Evolutionary conservation across 208 protist genomes (phyloP).

Genomic region (Crithidia brevicula): DNA sequence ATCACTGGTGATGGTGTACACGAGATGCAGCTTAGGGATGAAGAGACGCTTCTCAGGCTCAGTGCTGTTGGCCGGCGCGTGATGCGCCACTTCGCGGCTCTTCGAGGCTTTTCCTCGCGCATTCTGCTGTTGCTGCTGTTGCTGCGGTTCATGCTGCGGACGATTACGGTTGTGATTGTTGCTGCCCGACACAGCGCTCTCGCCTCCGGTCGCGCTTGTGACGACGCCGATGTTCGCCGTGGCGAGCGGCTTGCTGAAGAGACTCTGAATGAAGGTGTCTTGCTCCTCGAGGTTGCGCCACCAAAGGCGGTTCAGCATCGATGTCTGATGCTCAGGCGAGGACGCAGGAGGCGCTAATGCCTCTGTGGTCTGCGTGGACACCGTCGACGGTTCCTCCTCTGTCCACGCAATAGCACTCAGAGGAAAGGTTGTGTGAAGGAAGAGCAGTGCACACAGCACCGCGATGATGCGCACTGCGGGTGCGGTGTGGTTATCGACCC

Average conservation of each 20-base stretch:
- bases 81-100: neutral
- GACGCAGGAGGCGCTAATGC: neutral
- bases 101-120: neutral
- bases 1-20: conserved; percentile 6
- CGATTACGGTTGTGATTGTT: neutral
- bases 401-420: neutral
- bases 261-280: conserved; percentile 2
- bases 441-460: neutral
- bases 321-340: neutral
- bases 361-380: too few species aligned
- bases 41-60: neutral
- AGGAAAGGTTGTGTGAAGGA: neutral
- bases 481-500: neutral
- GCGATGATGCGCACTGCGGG: neutral
- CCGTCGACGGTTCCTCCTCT: too few species aligned
- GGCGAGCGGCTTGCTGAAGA: conserved; percentile 6
- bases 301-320: conserved; percentile 8
- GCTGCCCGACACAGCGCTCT: neutral
- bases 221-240: conserved; percentile 9
- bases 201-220: neutral
- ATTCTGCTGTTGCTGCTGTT: neutral
- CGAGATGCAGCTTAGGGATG: conserved; percentile 12
- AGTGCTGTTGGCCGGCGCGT: conserved; percentile 16
- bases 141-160: neutral
- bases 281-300: conserved; percentile 9